Evolutionary conservation across 2,329 filamentous ascomycete genomes (phyloP).

Genomic region (Aureobasidium uvarum): DNA sequence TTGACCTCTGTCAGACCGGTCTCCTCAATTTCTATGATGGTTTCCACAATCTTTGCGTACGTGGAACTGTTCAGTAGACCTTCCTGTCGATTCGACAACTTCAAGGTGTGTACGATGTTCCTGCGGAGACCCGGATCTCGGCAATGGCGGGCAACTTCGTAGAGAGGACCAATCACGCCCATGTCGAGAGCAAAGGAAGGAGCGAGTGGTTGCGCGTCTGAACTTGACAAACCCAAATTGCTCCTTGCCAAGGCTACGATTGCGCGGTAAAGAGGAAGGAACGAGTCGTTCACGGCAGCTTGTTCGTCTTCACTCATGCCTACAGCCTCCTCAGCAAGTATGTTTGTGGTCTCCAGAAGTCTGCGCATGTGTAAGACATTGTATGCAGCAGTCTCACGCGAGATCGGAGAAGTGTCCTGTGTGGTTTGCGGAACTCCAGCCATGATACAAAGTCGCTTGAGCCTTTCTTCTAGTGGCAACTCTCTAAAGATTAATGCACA

Average conservation of each 20-base stretch:
- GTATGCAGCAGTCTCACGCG: conserved; percentile 1
- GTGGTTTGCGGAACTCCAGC: neutral
- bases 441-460: neutral
- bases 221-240: neutral
- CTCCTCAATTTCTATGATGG: conserved; percentile 36
- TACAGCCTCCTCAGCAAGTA: neutral
- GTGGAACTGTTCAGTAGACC: conserved; percentile 29
- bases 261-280: conserved; percentile 4
- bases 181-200: conserved; percentile 34
- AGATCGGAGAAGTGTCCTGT: neutral
- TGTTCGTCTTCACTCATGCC: neutral
- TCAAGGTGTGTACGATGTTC: conserved; percentile 30
- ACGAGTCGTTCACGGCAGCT: neutral
- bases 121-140: conserved; percentile 31
- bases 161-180: conserved; percentile 33
- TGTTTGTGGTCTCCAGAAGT: neutral
- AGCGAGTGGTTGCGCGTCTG: neutral
- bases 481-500: neutral
- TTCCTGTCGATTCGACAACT: conserved; percentile 29
- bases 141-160: conserved; percentile 33
- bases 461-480: neutral
- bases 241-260: neutral
- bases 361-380: neutral
- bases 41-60: conserved; percentile 34
- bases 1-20: neutral